A percentile compares a stretch with the other conserved stretches of the same genome.
phyloP scores from a whole-genome alignment of 768 basidiomycete genomes.

The Pisolithus microcarpus region DNA sequence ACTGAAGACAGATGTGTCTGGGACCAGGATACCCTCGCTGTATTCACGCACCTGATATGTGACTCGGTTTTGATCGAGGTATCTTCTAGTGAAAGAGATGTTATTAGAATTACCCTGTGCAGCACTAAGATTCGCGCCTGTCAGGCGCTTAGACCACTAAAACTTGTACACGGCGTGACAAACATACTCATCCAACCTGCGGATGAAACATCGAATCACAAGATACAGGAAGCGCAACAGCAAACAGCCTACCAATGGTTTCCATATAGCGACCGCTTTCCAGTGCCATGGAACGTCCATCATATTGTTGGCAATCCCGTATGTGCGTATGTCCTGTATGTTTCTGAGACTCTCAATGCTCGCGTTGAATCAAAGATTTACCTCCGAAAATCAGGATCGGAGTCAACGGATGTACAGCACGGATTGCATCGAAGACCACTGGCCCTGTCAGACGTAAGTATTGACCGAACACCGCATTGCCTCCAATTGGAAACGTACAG shows the following conservation, averaged over 20 bases:
- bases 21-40: not conserved
- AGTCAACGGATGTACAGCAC: slow-evolving; percentile 61
- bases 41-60: slow-evolving; percentile 55
- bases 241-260: slow-evolving; percentile 57
- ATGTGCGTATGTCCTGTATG: slow-evolving; percentile 62
- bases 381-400: slow-evolving; percentile 84
- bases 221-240: not conserved
- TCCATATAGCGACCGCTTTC: slow-evolving; percentile 91
- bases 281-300: slow-evolving; percentile 69
- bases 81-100: slow-evolving; percentile 60
- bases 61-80: slow-evolving; percentile 74
- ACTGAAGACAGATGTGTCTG: slow-evolving; percentile 31
- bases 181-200: slow-evolving; percentile 57
- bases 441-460: slow-evolving; percentile 42
- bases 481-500: slow-evolving; percentile 34
- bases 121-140: slow-evolving; percentile 44
- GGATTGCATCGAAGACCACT: slow-evolving; percentile 64
- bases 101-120: slow-evolving; percentile 35
- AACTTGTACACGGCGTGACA: not conserved
- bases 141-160: not conserved
- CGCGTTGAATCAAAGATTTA: slow-evolving; percentile 9
- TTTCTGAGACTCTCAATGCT: not conserved
- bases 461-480: not conserved
- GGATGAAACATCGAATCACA: not conserved
- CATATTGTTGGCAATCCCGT: slow-evolving; percentile 66